Conservation (phyloP, 1,139 yeast genomes). For the Debaryomyces psychrophilus region DNA sequence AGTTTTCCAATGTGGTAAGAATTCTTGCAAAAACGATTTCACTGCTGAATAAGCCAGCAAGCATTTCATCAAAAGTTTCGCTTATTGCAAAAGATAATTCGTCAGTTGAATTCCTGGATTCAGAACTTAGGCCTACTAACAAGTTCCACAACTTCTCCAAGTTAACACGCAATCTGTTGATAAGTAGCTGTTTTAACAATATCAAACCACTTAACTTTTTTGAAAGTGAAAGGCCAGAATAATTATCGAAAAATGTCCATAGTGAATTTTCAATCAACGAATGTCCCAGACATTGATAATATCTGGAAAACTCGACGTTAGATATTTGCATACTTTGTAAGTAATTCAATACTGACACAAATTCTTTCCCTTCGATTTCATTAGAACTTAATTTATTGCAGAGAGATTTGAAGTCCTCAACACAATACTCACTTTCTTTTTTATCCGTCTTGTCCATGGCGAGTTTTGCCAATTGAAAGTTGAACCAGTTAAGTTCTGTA, state of each 20-base stretch:
- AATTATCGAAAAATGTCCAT: constrained; percentile 29
- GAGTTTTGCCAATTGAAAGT: constrained; percentile 37
- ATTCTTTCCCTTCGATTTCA: constrained; percentile 19
- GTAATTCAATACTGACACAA: constrained; percentile 24
- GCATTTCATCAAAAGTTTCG: constrained; percentile 37
- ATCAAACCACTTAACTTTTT: constrained; percentile 34
- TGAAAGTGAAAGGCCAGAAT: constrained; percentile 12
- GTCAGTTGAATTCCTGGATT: constrained; percentile 16
- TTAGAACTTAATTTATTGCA: constrained; percentile 21
- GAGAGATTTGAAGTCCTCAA: constrained; percentile 24
- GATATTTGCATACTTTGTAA: constrained; percentile 29
- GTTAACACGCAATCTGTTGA: constrained; percentile 26
- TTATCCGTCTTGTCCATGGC: constrained; percentile 16
- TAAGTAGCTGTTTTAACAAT: constrained; percentile 38
- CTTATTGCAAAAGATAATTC: constrained; percentile 31
- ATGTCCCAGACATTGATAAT: constrained; percentile 29
- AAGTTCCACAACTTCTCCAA: constrained; percentile 27
- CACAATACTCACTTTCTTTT: constrained; percentile 17
- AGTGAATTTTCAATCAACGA: constrained; percentile 28
- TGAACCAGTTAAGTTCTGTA: constrained; percentile 45
- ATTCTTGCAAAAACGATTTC: constrained; percentile 21
- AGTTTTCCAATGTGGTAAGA: constrained; percentile 15
- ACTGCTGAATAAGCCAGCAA: constrained; percentile 30
- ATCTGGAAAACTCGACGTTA: constrained; percentile 30
- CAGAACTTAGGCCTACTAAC: constrained; percentile 24